Conservation (phyloP, 495 filamentous ascomycete genomes). For the Parmelia sp. region DNA sequence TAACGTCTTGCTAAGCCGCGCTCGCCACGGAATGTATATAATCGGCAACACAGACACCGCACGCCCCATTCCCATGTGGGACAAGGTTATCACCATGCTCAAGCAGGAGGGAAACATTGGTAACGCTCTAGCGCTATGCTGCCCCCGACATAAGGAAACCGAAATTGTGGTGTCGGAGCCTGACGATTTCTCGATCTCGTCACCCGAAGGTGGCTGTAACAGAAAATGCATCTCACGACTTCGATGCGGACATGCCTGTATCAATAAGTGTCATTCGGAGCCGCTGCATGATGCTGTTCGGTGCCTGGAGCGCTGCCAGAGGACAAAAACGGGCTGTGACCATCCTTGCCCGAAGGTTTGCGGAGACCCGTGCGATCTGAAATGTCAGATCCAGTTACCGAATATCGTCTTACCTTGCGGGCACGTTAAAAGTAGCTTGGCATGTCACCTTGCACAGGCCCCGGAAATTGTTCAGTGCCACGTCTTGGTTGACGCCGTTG, state of each 20-base stretch:
- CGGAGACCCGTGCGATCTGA: conserved; percentile 49
- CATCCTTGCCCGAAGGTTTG: conserved; percentile 58
- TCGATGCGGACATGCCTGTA: conserved; percentile 66
- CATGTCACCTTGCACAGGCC: conserved; percentile 49
- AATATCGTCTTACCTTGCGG: conserved; percentile 53
- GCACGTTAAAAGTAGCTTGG: conserved; percentile 42
- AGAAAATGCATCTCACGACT: conserved; percentile 54
- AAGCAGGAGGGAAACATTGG: conserved; percentile 47
- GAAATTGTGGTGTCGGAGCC: conserved; percentile 51
- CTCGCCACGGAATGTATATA: conserved; percentile 78
- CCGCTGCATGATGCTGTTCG: conserved; percentile 54
- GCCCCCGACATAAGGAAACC: conserved; percentile 61
- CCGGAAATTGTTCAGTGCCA: conserved; percentile 35
- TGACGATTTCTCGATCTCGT: conserved; percentile 53
- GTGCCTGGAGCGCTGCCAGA: conserved; percentile 56
- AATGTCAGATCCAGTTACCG: conserved; percentile 40
- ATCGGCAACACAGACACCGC: conserved; percentile 64
- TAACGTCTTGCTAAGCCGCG: conserved; percentile 69
- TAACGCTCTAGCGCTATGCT: conserved; percentile 49
- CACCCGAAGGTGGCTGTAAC: conserved; percentile 69
- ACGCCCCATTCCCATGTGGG: conserved; percentile 61
- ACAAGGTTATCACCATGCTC: conserved; percentile 53
- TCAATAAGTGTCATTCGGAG: conserved; percentile 63
- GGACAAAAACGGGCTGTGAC: conserved; percentile 49
- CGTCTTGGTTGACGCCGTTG: conserved; percentile 35